Evolutionary conservation across 1,284 basidiomycete genomes (phyloP).

Genomic region (Ceratobasidium theobromae): DNA sequence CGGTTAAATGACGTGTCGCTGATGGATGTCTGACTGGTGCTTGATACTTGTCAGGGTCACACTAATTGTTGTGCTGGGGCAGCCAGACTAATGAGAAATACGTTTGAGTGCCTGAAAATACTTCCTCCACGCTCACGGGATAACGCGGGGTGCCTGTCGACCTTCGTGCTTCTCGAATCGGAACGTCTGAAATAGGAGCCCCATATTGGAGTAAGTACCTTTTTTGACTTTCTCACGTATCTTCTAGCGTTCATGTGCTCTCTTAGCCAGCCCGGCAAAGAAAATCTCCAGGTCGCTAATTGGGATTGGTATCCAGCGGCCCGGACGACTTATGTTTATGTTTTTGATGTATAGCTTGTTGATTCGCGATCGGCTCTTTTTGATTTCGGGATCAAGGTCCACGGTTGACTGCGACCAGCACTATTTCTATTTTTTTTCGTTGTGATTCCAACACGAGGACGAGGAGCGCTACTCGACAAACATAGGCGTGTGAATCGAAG

Average conservation of each 20-base stretch:
- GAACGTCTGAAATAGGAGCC: background rate
- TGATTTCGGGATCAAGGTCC: background rate
- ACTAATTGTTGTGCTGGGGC: no score
- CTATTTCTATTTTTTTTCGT: background rate
- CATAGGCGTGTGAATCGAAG: constrained; percentile 13
- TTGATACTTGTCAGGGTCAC: background rate
- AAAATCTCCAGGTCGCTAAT: background rate
- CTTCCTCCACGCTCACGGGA: background rate
- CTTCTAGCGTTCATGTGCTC: background rate
- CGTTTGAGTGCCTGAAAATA: background rate
- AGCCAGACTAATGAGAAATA: background rate
- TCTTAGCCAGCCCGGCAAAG: background rate
- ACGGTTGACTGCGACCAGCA: background rate
- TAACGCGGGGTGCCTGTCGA: background rate
- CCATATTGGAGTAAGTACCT: background rate
- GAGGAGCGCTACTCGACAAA: background rate
- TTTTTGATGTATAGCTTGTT: background rate
- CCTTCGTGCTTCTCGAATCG: background rate
- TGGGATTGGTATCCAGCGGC: background rate
- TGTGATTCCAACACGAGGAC: background rate
- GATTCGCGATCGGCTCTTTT: background rate
- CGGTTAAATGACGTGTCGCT: constrained; percentile 2
- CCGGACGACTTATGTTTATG: background rate
- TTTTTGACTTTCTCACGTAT: background rate
- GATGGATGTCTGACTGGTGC: background rate